These are phyloP conservation scores for Sclerotinia spermophila DNA, from an alignment of 2,329 filamentous ascomycete genomes.

Conservation along the genomic window DNA sequence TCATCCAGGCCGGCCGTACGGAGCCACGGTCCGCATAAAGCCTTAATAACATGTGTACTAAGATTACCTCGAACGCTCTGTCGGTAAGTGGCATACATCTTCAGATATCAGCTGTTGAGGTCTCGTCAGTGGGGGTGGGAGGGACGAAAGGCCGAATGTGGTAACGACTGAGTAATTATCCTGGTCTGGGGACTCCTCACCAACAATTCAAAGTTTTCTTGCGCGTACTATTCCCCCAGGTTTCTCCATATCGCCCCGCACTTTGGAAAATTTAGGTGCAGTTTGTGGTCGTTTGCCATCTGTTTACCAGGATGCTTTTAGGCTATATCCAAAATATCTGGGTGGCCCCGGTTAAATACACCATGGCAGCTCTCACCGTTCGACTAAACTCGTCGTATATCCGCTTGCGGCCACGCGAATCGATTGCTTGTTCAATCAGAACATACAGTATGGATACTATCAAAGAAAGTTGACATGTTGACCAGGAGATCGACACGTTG, in stretches of 20 bases:
- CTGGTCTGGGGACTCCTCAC: slow-evolving; percentile 2
- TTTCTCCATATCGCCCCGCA: slow-evolving; percentile 13
- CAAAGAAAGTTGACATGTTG: not conserved
- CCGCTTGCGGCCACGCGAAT: slow-evolving; percentile 2
- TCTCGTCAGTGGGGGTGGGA: not conserved
- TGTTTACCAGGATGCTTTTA: not conserved
- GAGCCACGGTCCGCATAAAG: slow-evolving; percentile 7
- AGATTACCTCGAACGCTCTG: slow-evolving; percentile 2
- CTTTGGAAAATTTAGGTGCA: not conserved
- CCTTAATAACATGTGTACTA: not conserved
- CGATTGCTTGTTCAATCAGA: not conserved
- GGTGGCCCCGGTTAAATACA: slow-evolving; percentile 12
- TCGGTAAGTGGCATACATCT: slow-evolving; percentile 3
- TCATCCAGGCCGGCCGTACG: slow-evolving; percentile 1
- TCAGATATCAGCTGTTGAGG: not conserved
- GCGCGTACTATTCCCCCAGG: slow-evolving; percentile 13
- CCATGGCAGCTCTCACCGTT: slow-evolving; percentile 8
- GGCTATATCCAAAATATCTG: not conserved
- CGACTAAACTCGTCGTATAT: slow-evolving; percentile 12
- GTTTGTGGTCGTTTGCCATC: not conserved
- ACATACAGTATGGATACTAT: not conserved
- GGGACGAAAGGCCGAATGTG: not conserved
- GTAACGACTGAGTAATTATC: not conserved
- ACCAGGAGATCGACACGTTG: not conserved
- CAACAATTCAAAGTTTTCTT: not conserved